A percentile compares a stretch with the other conserved stretches of the same genome.
Conservation (phyloP, 768 basidiomycete genomes). For the Lactarius psammicola region DNA sequence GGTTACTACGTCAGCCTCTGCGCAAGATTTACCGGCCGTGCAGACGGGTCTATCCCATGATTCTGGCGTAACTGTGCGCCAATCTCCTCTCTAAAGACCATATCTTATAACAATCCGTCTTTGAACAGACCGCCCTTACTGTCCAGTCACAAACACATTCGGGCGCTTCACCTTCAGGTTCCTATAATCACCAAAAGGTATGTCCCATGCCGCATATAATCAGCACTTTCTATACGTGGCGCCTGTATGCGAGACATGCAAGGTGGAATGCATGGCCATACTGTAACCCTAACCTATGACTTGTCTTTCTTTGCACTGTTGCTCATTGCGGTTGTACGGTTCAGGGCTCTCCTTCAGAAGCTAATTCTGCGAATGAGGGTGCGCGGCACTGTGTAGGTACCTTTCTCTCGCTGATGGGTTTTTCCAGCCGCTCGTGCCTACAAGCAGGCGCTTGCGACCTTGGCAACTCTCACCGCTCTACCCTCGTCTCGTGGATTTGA, state of each 20-base stretch:
- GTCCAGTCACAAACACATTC: neutral
- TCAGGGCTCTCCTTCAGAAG: constrained; percentile 15
- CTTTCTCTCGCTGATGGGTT: neutral
- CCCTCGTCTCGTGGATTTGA: constrained; percentile 58
- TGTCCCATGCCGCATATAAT: neutral
- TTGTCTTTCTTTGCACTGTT: neutral
- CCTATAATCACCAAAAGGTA: constrained; percentile 13
- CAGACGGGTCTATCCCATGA: constrained; percentile 17
- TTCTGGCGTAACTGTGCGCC: constrained; percentile 12
- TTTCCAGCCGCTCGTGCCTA: constrained; percentile 66
- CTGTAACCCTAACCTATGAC: constrained; percentile 27
- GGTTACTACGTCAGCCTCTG: constrained; percentile 30
- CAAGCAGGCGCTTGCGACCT: constrained; percentile 67
- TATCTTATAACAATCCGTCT: neutral
- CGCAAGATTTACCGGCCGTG: constrained; percentile 22
- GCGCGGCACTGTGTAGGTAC: neutral
- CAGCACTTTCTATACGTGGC: neutral
- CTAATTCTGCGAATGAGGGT: constrained; percentile 28
- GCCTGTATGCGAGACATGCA: neutral
- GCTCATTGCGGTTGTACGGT: neutral
- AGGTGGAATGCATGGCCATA: neutral
- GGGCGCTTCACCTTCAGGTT: constrained; percentile 10
- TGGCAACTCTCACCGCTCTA: constrained; percentile 61
- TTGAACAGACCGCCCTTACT: constrained; percentile 11
- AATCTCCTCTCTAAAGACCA: neutral